phyloP scores from a whole-genome alignment of 306 rosid species.

The Sicyos baderoa region DNA sequence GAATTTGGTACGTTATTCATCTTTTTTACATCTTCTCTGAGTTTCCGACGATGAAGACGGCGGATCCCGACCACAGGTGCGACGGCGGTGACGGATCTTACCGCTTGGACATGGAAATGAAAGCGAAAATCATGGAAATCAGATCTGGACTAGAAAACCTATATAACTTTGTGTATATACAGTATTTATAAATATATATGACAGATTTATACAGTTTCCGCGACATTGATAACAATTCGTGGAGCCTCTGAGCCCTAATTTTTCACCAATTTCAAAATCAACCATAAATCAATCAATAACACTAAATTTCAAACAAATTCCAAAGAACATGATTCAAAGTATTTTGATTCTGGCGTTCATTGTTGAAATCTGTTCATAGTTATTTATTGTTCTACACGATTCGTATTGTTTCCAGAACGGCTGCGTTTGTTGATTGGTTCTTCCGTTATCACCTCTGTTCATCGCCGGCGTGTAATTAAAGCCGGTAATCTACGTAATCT shows the following conservation, averaged over 20 bases:
- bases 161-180: slow-evolving; percentile 16
- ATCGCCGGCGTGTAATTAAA: neutral
- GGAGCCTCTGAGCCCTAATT: slow-evolving; percentile 10
- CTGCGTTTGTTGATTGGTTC: neutral
- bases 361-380: slow-evolving; percentile 9
- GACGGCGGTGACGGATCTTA: neutral
- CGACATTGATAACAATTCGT: slow-evolving; percentile 19
- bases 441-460: neutral
- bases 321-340: too few species aligned
- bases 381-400: neutral
- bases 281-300: neutral
- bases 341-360: neutral
- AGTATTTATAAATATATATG: slow-evolving; percentile 9
- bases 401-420: neutral
- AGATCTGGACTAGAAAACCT: slow-evolving; percentile 8
- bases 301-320: too few species aligned
- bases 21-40: slow-evolving; percentile 19
- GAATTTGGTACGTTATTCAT: slow-evolving; percentile 18
- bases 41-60: slow-evolving; percentile 14
- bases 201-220: slow-evolving; percentile 15
- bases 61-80: slow-evolving; percentile 9
- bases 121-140: neutral
- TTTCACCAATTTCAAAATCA: too few species aligned
- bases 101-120: neutral
- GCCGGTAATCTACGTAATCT: neutral